Evolutionary conservation across 257 asterid species (phyloP).

Genomic region (Paraleonurus japonicus): DNA sequence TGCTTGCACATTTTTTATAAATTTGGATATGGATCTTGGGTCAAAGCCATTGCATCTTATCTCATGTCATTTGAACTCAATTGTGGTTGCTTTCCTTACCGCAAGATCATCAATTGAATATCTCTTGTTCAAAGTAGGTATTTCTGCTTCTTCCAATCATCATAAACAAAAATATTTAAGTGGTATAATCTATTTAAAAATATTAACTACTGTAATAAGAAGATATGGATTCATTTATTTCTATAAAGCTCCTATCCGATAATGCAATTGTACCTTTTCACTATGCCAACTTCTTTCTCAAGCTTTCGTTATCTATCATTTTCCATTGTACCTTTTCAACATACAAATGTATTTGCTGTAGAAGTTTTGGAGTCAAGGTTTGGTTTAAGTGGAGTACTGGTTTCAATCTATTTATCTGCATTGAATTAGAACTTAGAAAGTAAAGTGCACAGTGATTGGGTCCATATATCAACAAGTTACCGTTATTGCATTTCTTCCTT

Average conservation of each 20-base stretch:
- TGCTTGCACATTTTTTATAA: background rate
- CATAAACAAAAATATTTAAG: background rate
- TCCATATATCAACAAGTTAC: background rate
- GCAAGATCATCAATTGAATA: background rate
- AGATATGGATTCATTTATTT: background rate
- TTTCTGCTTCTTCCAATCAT: background rate
- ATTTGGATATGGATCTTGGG: background rate
- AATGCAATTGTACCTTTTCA: background rate
- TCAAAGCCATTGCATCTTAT: background rate
- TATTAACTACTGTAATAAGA: background rate
- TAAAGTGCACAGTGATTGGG: background rate
- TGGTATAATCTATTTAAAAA: background rate
- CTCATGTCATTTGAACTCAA: background rate
- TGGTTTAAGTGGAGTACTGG: background rate
- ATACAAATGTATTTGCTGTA: background rate
- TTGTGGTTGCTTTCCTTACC: background rate
- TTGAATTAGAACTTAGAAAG: background rate
- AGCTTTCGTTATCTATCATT: background rate
- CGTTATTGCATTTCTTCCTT: constrained; percentile 10
- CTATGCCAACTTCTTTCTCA: background rate
- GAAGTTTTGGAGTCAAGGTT: background rate
- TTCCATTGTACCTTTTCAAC: background rate
- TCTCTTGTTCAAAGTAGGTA: background rate
- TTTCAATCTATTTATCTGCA: background rate
- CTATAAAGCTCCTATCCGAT: background rate